These are phyloP conservation scores for Bondarzewia mesenterica DNA, from an alignment of 1,284 basidiomycete genomes.

Conservation along the genomic window DNA sequence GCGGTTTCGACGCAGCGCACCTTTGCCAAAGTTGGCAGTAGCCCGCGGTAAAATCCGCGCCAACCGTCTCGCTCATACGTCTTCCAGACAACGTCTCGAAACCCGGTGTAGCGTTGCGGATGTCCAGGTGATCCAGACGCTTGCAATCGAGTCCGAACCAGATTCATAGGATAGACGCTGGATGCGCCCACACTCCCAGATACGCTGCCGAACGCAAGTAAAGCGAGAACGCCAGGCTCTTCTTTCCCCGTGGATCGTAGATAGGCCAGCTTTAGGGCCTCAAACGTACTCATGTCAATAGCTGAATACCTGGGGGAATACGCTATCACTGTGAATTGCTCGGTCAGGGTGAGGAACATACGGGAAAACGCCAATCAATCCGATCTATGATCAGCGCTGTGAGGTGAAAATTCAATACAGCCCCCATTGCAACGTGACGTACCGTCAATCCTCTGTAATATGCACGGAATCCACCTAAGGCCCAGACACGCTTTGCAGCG, in stretches of 20 bases:
- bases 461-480: conserved; percentile 72
- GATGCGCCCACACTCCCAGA: conserved; percentile 90
- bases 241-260: conserved; percentile 72
- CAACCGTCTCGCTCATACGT: conserved; percentile 87
- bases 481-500: conserved; percentile 65
- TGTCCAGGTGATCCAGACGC: conserved; percentile 93
- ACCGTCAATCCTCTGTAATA: conserved; percentile 92
- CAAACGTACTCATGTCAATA: conserved; percentile 94
- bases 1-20: conserved; percentile 34
- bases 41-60: conserved; percentile 91
- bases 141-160: conserved; percentile 91
- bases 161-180: conserved; percentile 87
- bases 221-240: conserved; percentile 76
- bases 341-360: conserved; percentile 29
- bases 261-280: conserved; percentile 83
- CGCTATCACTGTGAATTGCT: neutral
- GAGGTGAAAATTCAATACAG: neutral
- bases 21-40: conserved; percentile 89
- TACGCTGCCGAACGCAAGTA: conserved; percentile 82
- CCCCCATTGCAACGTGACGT: conserved; percentile 24
- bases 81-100: conserved; percentile 77
- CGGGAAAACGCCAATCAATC: conserved; percentile 86
- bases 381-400: conserved; percentile 48
- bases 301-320: conserved; percentile 57
- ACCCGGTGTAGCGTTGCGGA: conserved; percentile 82